Percentiles rank a stretch among this genome's conserved stretches.
Evolutionary conservation across 306 rosid species (phyloP).

Genomic region (Aeschynomene evenia): DNA sequence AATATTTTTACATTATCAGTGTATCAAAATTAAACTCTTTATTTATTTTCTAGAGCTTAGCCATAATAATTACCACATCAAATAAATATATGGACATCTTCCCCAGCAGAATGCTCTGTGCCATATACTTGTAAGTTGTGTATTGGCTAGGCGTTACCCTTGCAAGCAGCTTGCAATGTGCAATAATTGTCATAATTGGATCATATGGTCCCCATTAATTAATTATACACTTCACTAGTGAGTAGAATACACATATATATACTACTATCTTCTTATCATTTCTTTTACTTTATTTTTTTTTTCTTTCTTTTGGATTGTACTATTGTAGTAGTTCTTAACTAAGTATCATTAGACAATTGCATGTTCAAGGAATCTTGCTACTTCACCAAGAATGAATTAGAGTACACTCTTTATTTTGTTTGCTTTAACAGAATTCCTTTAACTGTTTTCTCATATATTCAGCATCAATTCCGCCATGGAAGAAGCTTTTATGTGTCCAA

Average conservation of each 20-base stretch:
- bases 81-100: neutral
- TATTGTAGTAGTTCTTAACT: neutral
- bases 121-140: neutral
- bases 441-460: neutral
- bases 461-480: constrained; percentile 11
- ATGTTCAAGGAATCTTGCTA: constrained; percentile 18
- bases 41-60: neutral
- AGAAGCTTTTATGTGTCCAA: neutral
- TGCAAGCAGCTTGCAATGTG: neutral
- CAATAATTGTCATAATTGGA: constrained; percentile 4
- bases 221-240: neutral
- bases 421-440: constrained; percentile 10
- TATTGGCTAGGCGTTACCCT: neutral
- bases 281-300: neutral
- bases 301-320: neutral
- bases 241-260: neutral
- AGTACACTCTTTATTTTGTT: neutral
- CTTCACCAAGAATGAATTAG: neutral
- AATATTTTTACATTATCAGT: too few relatives aligned
- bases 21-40: too few relatives aligned
- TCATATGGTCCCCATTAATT: constrained; percentile 9
- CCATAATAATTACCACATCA: neutral
- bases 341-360: constrained; percentile 7
- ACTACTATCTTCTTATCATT: neutral
- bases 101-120: neutral